Evolutionary conservation across 2,329 filamentous ascomycete genomes (phyloP), one percentile per base, ranked within the genome.

Genomic region (Aspergillus aculeatinus): DNA sequence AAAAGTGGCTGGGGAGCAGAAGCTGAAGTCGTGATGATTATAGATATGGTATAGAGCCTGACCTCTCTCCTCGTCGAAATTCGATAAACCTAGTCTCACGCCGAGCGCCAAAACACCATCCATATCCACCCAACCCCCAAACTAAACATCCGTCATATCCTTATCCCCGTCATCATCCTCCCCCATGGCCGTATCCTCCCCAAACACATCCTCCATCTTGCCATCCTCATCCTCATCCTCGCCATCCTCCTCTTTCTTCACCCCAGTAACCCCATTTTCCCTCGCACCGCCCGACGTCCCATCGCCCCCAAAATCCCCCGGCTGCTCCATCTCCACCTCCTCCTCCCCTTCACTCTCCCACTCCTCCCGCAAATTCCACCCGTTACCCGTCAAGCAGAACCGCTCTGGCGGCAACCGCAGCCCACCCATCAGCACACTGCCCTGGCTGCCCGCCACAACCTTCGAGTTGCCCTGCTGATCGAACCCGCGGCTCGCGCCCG

Each of bases 381-480:
- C 82, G 9, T 78, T 77, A 0, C 84, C 84, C 3, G 83, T 85
- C 53, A 85, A 74, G 71, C 83, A 85, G 67, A 87, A 88, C 71
- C 85, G 76, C 79, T 88, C 86, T 14, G 83, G 83, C 62, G 86
- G 86, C 68, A 88, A 70, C 59, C 85, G 76, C 60, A 88, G 77
- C 2, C 85, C 86, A 67, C 80, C 79, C 66, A 81, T 75, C 54
- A 76, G 64, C 7, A 78, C 67, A 61, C 77, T 74, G 12, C 39
- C 39, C 57, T 72, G 73, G 48, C 71, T 69, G 19, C 68, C 64
- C 2, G 65, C 60, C 54, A 58, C 64, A 23, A 69, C 65, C 64
- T 55, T 63, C 54, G 16, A 64, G 61, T 27, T 62, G 60, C 5
- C 64, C 65, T 19, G 67, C 66, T 55, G 59, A 60, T 74, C 72